Percentiles rank a stretch among this genome's conserved stretches.
Evolutionary conservation across 305 asterid species (phyloP).

Genomic region (Coffea humblotiana): DNA sequence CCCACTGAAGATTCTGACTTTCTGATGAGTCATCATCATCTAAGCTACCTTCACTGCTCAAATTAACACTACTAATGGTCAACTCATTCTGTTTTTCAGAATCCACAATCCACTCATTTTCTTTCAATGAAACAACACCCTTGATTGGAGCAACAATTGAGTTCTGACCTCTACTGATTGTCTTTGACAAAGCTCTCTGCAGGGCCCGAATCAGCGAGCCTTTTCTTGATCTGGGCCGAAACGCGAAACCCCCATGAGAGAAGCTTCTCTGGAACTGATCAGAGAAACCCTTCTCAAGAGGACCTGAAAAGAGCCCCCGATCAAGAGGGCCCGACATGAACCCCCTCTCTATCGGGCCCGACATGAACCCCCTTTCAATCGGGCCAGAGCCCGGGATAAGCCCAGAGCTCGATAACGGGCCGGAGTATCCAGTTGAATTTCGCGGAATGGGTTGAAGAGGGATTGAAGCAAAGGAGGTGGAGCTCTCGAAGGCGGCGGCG

Average conservation of each 20-base stretch:
- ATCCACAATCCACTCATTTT: slow-evolving; percentile 59
- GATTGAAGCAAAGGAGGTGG: slow-evolving; percentile 76
- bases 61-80: slow-evolving; percentile 60
- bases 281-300: slow-evolving; percentile 58
- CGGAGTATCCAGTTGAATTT: slow-evolving; percentile 51
- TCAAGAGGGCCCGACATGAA: slow-evolving; percentile 89
- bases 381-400: slow-evolving; percentile 50
- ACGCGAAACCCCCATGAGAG: slow-evolving; percentile 74
- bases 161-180: slow-evolving; percentile 67
- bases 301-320: slow-evolving; percentile 67
- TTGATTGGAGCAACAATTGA: slow-evolving; percentile 91
- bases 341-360: slow-evolving; percentile 87
- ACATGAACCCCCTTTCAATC: slow-evolving; percentile 67
- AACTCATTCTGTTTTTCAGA: slow-evolving; percentile 72
- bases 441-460: slow-evolving; percentile 89
- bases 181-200: slow-evolving; percentile 66
- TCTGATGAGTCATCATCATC: slow-evolving; percentile 66
- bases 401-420: slow-evolving; percentile 53
- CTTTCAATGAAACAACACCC: slow-evolving; percentile 55
- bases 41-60: slow-evolving; percentile 75
- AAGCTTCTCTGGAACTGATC: slow-evolving; percentile 76
- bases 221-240: slow-evolving; percentile 59
- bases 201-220: slow-evolving; percentile 59
- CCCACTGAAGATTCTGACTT: slow-evolving; percentile 83
- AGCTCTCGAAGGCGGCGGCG: slow-evolving; percentile 87